Evolutionary conservation across 148 eudicot genomes (phyloP).

Genomic region (Spergularia bocconei): DNA sequence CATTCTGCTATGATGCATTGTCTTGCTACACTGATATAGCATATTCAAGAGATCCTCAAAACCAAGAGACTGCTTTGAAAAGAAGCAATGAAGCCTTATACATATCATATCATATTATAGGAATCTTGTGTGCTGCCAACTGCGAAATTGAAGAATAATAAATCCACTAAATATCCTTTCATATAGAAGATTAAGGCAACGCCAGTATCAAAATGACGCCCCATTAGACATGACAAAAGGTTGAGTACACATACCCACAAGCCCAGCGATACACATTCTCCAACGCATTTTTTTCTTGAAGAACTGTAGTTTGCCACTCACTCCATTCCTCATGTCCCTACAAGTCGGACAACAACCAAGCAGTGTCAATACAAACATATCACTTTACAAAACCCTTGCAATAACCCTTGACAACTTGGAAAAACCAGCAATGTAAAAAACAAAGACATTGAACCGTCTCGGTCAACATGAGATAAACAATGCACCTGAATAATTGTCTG

Average conservation of each 20-base stretch:
- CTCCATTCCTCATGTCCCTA: conserved; percentile 76
- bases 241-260: conserved; percentile 66
- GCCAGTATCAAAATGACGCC: background rate
- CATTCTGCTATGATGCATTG: too few relatives aligned
- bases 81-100: background rate
- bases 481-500: conserved; percentile 71
- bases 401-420: background rate
- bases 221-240: background rate
- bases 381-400: background rate
- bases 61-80: too few relatives aligned
- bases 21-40: too few relatives aligned
- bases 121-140: background rate
- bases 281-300: conserved; percentile 70
- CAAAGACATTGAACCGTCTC: background rate
- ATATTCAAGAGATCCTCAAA: too few relatives aligned
- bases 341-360: conserved; percentile 16
- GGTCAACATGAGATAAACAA: conserved; percentile 3
- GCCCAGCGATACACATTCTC: conserved; percentile 92
- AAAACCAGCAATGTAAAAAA: background rate
- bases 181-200: background rate
- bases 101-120: background rate
- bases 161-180: background rate
- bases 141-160: background rate
- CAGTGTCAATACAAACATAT: conserved; percentile 6
- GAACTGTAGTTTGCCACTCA: conserved; percentile 68